phyloP scores from a whole-genome alignment of 345 rosid species.

The Corchorus olitorius region DNA sequence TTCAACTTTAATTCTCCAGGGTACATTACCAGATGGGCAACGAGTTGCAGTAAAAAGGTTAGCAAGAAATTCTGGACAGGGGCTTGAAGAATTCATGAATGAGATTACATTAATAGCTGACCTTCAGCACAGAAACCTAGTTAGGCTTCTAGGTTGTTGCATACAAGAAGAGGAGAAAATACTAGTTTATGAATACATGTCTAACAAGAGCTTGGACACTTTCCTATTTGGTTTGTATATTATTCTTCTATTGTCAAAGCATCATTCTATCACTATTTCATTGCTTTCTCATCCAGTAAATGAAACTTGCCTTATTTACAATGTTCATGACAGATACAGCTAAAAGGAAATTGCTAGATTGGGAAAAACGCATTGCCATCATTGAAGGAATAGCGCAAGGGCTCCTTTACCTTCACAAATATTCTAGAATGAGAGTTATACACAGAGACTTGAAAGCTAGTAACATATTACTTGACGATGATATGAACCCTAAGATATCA shows the following conservation, averaged over 20 bases:
- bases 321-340: slow-evolving; percentile 29
- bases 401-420: slow-evolving; percentile 54
- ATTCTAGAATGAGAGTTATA: slow-evolving; percentile 33
- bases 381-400: slow-evolving; percentile 43
- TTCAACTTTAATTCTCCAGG: not conserved
- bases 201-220: slow-evolving; percentile 34
- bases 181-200: slow-evolving; percentile 30
- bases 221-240: slow-evolving; percentile 44
- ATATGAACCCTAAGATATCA: slow-evolving; percentile 48
- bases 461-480: slow-evolving; percentile 40
- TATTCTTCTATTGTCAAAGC: not conserved
- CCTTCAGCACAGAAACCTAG: slow-evolving; percentile 59
- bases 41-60: not conserved
- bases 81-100: not conserved
- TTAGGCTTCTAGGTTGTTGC: slow-evolving; percentile 50
- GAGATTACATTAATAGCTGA: slow-evolving; percentile 41
- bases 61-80: not conserved
- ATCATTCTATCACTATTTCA: not conserved
- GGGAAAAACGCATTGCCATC: slow-evolving; percentile 38
- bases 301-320: not conserved
- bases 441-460: slow-evolving; percentile 52
- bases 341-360: slow-evolving; percentile 25
- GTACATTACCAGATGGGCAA: not conserved
- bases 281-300: not conserved
- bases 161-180: slow-evolving; percentile 33